Evolutionary conservation across 306 rosid species (phyloP), one percentile per base, ranked within the genome.

Genomic region (Trichosanthes cucumerina): DNA sequence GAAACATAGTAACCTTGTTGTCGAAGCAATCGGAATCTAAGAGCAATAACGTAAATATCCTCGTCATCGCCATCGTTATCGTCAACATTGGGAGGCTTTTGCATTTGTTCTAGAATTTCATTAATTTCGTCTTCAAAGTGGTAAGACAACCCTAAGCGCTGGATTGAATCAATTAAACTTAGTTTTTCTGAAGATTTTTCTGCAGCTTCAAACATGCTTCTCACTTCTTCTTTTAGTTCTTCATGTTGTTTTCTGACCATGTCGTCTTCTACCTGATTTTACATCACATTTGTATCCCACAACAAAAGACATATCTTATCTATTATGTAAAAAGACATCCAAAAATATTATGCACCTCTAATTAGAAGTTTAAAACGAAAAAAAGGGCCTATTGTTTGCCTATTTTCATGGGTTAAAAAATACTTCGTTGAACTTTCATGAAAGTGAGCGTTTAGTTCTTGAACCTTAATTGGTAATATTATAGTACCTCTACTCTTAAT

Each of bases 1-100:
- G 77, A 72, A 72, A 72, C 7, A 7, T 1, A 23, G 23, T 23
- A 43, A 72, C 77, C 77, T 72, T 72, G 77, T 72, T 72, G 58
- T 49, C 77, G 12, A 43, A 72, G 77, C 58, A 72, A 46, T 72
- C 58, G 41, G 46, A 72, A 72, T 23, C 39, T 2, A 26, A 72
- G 77, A 26, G 77, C 38, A 49, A 4, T 3, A 44, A 6, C 1
- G 11, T 71, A 41, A 71, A 71, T 16, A 24, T 71, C 56, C 0
- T 43, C 76, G 9, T 44, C 21, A 2, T 2, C n/a, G 13, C 24
- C 58, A 70, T 43, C 76, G 9, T 44, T 11, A 2, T 2, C n/a
- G 13, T 46, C 58, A 70, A 39, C 18, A 1, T 21, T 9, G 56
- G 9, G n/a, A 70, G 33, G 10, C 1, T 46, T 39, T 70, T 46